These are phyloP conservation scores for Trypanosoma caninum DNA, from an alignment of 208 protist species.

Conservation along the genomic window DNA sequence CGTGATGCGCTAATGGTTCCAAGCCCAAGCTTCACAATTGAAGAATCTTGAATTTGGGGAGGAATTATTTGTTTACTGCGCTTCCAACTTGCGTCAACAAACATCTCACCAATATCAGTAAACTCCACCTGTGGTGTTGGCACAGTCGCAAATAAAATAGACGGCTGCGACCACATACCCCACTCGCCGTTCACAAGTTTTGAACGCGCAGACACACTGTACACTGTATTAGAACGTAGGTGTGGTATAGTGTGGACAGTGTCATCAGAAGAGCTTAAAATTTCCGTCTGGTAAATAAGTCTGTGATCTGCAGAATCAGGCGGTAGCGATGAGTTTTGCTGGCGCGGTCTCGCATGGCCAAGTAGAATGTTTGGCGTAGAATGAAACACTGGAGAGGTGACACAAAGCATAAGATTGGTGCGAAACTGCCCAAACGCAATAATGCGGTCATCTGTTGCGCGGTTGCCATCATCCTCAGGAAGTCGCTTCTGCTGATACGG, in stretches of 20 bases:
- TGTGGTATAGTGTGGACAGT: slow-evolving; percentile 81
- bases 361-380: slow-evolving; percentile 54
- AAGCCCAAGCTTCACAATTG: slow-evolving; percentile 53
- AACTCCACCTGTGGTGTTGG: slow-evolving; percentile 73
- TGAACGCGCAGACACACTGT: slow-evolving; percentile 83
- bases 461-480: slow-evolving; percentile 89
- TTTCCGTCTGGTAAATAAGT: slow-evolving; percentile 86
- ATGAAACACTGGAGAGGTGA: slow-evolving; percentile 79
- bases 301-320: slow-evolving; percentile 66
- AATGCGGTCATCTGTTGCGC: slow-evolving; percentile 54
- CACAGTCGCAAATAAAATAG: slow-evolving; percentile 81
- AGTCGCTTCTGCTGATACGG: slow-evolving; percentile 70
- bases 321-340: slow-evolving; percentile 68
- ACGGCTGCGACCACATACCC: slow-evolving; percentile 84
- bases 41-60: slow-evolving; percentile 44
- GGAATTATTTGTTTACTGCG: slow-evolving; percentile 64
- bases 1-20: slow-evolving; percentile 80
- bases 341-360: slow-evolving; percentile 33
- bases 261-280: slow-evolving; percentile 46
- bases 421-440: slow-evolving; percentile 78
- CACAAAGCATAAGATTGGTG: slow-evolving; percentile 82
- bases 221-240: slow-evolving; percentile 86
- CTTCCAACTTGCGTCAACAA: slow-evolving; percentile 74
- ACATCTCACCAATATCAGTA: slow-evolving; percentile 85
- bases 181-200: slow-evolving; percentile 84